These are phyloP conservation scores for Myxozyma monticola DNA, from an alignment of 805 yeast species.

Conservation along the genomic window DNA sequence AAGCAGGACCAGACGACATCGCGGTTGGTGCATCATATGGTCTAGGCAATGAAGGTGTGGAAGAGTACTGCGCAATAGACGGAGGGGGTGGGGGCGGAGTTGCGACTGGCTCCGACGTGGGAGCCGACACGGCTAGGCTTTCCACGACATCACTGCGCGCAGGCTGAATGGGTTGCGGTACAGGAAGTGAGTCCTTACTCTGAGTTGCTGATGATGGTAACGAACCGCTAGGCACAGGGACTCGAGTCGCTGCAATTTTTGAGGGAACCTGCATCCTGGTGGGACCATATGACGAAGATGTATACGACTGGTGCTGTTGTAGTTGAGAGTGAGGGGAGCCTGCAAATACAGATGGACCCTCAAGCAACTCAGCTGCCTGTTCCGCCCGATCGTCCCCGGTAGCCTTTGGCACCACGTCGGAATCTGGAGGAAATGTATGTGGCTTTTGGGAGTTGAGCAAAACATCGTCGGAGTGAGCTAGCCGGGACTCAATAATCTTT, in stretches of 20 bases:
- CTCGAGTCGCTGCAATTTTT: conserved; percentile 1
- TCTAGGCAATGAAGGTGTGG: conserved; percentile 10
- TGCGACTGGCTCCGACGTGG: no score
- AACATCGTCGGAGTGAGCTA: conserved; percentile 15
- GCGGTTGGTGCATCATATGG: conserved; percentile 8
- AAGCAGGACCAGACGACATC: no score
- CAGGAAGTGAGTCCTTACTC: not conserved
- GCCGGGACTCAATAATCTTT: conserved; percentile 21
- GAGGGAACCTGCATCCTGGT: conserved; percentile 25
- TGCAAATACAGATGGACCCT: conserved; percentile 21
- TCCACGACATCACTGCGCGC: not conserved
- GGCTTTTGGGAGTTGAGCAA: conserved; percentile 25
- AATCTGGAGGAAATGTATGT: conserved; percentile 23
- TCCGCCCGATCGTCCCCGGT: conserved; percentile 8
- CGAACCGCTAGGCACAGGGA: not conserved
- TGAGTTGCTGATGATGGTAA: not conserved
- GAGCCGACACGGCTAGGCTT: not conserved
- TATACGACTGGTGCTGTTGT: not conserved
- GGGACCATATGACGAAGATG: conserved; percentile 12
- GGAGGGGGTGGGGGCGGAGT: conserved; percentile 20
- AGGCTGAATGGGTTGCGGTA: not conserved
- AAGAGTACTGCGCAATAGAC: conserved; percentile 6
- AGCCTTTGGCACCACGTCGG: not conserved
- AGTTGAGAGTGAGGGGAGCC: not conserved
- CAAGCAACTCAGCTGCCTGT: conserved; percentile 21